phyloP scores from a whole-genome alignment of 345 rosid species.

The Abelmoschus esculentus region DNA sequence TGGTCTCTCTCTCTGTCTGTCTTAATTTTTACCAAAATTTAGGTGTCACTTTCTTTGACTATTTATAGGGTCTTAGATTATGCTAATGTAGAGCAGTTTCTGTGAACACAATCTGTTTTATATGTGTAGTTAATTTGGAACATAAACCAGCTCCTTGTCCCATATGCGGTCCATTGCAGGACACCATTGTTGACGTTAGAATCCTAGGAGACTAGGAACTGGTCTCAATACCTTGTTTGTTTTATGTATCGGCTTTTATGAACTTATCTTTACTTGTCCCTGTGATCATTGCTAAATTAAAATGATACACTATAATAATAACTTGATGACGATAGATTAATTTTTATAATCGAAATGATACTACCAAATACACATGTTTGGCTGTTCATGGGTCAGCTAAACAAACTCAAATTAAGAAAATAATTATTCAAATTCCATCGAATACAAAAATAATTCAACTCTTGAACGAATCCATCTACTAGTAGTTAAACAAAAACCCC shows the following conservation, averaged over 20 bases:
- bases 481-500: too few relatives aligned
- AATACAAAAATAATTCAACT: too few relatives aligned
- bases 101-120: constrained; percentile 7
- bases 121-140: not conserved
- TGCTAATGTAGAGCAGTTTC: not conserved
- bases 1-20: not conserved
- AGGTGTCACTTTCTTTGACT: constrained; percentile 21
- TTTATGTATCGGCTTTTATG: not conserved
- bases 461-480: too few relatives aligned
- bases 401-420: too few relatives aligned
- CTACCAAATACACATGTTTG: too few relatives aligned
- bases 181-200: not conserved
- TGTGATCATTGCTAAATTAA: not conserved
- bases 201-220: not conserved
- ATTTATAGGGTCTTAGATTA: not conserved
- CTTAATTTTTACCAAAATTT: not conserved
- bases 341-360: too few relatives aligned
- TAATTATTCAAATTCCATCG: too few relatives aligned
- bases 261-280: not conserved
- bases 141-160: not conserved
- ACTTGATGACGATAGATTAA: too few relatives aligned
- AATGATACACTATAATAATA: too few relatives aligned
- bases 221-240: not conserved
- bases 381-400: too few relatives aligned
- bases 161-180: not conserved